Base-by-base conservation (phyloP, 2,329 filamentous ascomycete species). In the Cryphonectria naterciae region DNA sequence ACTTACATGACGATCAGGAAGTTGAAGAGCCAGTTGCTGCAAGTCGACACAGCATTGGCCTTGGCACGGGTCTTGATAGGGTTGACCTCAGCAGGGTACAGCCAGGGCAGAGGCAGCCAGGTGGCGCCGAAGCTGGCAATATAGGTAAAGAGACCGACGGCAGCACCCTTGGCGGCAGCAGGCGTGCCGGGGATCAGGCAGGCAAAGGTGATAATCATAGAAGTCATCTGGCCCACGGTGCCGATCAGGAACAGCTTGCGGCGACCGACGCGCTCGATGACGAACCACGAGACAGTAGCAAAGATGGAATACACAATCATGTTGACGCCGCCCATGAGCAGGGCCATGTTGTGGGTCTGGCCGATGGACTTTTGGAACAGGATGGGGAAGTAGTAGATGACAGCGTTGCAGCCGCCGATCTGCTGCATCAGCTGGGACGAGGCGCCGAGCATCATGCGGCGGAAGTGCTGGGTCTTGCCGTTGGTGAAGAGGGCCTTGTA, bases 401-500 rank as follows among this genome's bases (percentile, higher is more conserved):
- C 83, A 1, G 88, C 85, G 73, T 88, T 88, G 79, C 86, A 88
- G 0, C 86, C 87, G 25, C 84, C 85, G 10, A 90, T 80, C 74
- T 91, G 89, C 77, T 91, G 89, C 83, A 90, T 88, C 60, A 91
- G 81, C 78, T 91, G 88, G 6, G 84, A 84, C 11, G 84, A 85
- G 0, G 86, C 83, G 3, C 88, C 89, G 7, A 92, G 84, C 68
- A 91, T 74, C 84, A 91, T 89, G 46, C 90, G 85, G 10, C 89
- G 86, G 80, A 90, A 87, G 76, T 91, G 88, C 79, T 92, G 89
- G 0, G 88, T 90, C 80, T 88, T 89, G 73, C 89, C 89, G 65
- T 85, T 83, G 1, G 88, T 90, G 75, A 90, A 84, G 1, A 91
- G 82, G 0, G 87, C 85, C 74, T 84, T 86, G 77, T 86, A 77